These are phyloP conservation scores for Polygonum aviculare DNA, from an alignment of 148 eudicot genomes.

Conservation along the genomic window DNA sequence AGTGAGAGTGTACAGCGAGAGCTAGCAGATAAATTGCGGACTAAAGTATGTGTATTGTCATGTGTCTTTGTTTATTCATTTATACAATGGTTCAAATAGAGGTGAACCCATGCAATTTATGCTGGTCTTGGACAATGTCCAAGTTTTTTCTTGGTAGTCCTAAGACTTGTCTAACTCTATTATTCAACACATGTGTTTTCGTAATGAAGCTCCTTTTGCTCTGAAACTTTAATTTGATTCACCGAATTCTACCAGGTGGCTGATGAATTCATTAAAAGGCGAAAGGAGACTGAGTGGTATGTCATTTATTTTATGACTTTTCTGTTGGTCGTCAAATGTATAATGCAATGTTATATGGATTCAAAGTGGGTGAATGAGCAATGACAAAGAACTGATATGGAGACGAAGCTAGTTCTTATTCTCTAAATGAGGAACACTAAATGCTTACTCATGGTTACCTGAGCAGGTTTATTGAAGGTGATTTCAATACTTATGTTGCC, in stretches of 20 bases:
- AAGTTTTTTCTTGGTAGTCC: neutral
- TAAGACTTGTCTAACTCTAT: neutral
- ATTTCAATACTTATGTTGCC: slow-evolving; percentile 64
- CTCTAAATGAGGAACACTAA: neutral
- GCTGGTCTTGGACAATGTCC: neutral
- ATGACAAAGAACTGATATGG: neutral
- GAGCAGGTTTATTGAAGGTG: slow-evolving; percentile 92
- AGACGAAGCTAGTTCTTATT: neutral
- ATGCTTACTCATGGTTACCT: slow-evolving; percentile 8
- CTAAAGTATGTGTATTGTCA: slow-evolving; percentile 34
- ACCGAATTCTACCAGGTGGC: slow-evolving; percentile 53
- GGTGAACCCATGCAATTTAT: neutral
- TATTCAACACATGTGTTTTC: neutral
- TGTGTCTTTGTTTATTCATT: neutral
- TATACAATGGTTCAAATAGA: neutral
- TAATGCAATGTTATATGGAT: neutral
- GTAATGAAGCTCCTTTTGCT: neutral
- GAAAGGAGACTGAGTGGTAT: slow-evolving; percentile 95
- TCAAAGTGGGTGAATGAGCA: too few relatives aligned
- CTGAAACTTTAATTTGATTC: neutral
- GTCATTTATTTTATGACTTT: slow-evolving; percentile 10
- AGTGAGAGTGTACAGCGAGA: slow-evolving; percentile 64
- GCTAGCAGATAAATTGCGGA: slow-evolving; percentile 87
- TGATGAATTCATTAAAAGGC: slow-evolving; percentile 81
- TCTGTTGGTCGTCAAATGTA: neutral